phyloP scores from a whole-genome alignment of 2,329 filamentous ascomycete genomes.

The Akanthomyces dipterigenus region DNA sequence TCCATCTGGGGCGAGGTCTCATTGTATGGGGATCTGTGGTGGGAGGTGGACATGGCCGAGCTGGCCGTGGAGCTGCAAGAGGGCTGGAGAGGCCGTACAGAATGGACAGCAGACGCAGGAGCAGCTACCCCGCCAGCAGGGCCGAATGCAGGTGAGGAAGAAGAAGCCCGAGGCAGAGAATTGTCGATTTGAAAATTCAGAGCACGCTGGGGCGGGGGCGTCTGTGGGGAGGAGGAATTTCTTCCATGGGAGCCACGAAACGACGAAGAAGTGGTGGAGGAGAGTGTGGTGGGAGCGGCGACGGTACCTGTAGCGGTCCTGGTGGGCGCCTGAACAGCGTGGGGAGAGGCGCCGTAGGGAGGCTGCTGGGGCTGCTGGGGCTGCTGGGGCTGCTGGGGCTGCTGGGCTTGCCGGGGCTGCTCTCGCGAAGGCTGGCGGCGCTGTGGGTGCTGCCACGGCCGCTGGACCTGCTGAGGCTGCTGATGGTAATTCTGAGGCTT shows the following conservation, averaged over 20 bases:
- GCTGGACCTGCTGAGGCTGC: background rate
- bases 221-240: slow-evolving; percentile 49
- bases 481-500: background rate
- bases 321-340: background rate
- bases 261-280: background rate
- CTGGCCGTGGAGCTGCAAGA: slow-evolving; percentile 38
- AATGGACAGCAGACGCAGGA: slow-evolving; percentile 24
- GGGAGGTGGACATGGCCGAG: slow-evolving; percentile 30
- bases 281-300: slow-evolving; percentile 9
- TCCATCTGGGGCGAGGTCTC: slow-evolving; percentile 52
- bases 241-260: slow-evolving; percentile 28
- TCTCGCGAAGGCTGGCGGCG: background rate
- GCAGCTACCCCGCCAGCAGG: slow-evolving; percentile 22
- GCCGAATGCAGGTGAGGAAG: slow-evolving; percentile 32
- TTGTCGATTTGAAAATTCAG: slow-evolving; percentile 50
- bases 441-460: background rate
- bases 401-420: background rate
- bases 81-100: slow-evolving; percentile 34
- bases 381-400: background rate
- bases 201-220: slow-evolving; percentile 42
- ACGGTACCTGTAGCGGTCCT: background rate
- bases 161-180: slow-evolving; percentile 18
- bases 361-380: background rate
- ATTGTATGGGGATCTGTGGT: slow-evolving; percentile 24
- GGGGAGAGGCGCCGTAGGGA: background rate